Base-by-base conservation (phyloP, 768 basidiomycete genomes). In the Suillus subalutaceus region DNA sequence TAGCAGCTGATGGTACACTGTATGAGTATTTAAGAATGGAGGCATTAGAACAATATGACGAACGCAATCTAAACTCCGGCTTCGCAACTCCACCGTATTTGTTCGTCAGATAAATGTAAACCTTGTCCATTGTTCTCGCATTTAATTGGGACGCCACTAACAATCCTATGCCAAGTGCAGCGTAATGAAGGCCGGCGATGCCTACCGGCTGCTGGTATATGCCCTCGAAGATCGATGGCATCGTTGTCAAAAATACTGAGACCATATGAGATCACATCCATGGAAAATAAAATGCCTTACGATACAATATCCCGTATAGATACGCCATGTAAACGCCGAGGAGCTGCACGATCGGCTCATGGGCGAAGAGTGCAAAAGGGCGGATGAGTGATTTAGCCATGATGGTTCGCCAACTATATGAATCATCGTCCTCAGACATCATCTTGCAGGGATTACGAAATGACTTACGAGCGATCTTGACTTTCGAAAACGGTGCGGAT, bases 301-400 rank as follows among this genome's bases (percentile, higher is more conserved):
- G 67, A 65, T 89, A 90, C 43, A 88, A 76, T 0, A 81, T 71
- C 7, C 89, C 92, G 65, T 90, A 94, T 16, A 90, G 72, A 68
- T 90, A 87, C 0, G 89, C 87, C 84, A 90, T 86, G 67, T 91
- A 93, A 0, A 87, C 4, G 0, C 88, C 87, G 12, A 93, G 76
- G 2, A 91, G 73, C 70, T 53, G 90, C 23, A 91, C 79, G 69
- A 93, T 90, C 1, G 88, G 85, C 71, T 93, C 91, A 6, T 71
- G 71, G 0, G 63, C 70, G 65, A 92, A 89, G 13, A 94, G 72
- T 5, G 76, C 71, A 77, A 94, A 90, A 0, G 94, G 93, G 26
- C 92, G 84, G 15, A 81, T 75, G 30, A 94, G 75, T 0, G 90
- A 82, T 65, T 78, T 84, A 1, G 67, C 53, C 65, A 94, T 77